Evolutionary conservation across 179 eudicot species (phyloP), one percentile per base, ranked within the genome.

Genomic region (Drosera spatulata): DNA sequence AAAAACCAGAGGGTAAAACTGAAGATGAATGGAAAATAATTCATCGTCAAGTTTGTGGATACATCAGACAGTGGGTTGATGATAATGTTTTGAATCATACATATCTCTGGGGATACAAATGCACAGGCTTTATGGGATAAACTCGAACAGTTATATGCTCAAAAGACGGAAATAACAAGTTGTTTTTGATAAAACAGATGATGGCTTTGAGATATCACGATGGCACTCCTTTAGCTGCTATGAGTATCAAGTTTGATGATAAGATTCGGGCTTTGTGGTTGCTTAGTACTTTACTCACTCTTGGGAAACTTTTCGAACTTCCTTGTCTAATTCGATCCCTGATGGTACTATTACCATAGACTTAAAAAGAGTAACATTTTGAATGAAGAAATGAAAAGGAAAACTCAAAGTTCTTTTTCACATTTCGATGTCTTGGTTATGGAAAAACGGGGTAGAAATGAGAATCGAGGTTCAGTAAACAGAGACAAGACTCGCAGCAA

Each of bases 121-220:
- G 53, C 53, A 50, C 53, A 12, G 15, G 3, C 53, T 3, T 8
- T 50, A 12, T 50, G 53, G 66, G 12, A 10, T 1, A 48, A 56
- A 6, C 41, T 69, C 33, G 63, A 63, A 14, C 11, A 53, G 11
- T 45, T 70, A 37, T 70, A 64, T 64, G 61, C 65, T 12, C 33
- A 41, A 43, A 70, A 59, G 56, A 70, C 74, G 44, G 61, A 8
- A 71, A 53, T 59, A 65, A 47, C 22, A 71, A 66, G 5, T 13
- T 48, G 33, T 64, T 53, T 22, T 40, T 70, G 10, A 38, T 64
- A 0, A 70, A 70, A 10, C 55, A 64, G 37, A 38, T 65, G 61
- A 39, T 70, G 61, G 0, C 33, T n/a, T 59, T 70, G 61, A 64
- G 11, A 45, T 58, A 64, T 59, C 7, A 15, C 4, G 65, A 70